Conservation (phyloP, 495 filamentous ascomycete species). For the Aspergillus kassunensis region DNA sequence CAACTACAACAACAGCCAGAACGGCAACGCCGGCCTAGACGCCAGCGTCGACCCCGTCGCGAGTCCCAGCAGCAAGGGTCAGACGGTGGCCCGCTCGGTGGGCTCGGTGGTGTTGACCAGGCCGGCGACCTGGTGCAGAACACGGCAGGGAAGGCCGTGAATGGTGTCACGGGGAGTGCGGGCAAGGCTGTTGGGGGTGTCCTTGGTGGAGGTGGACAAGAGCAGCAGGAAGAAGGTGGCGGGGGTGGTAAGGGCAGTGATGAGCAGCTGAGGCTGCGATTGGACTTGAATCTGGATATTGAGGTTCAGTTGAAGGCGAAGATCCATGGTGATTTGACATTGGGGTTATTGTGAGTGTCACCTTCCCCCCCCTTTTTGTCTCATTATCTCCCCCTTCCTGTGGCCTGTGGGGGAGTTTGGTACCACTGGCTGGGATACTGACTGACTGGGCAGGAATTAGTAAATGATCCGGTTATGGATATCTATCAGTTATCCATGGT, state of each 20-base stretch:
- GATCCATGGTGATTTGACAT: slow-evolving; percentile 83
- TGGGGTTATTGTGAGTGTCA: slow-evolving; percentile 75
- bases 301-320: slow-evolving; percentile 85
- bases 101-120: slow-evolving; percentile 56
- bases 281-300: slow-evolving; percentile 85
- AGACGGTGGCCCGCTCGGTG: slow-evolving; percentile 45
- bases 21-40: slow-evolving; percentile 18
- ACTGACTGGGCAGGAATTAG: slow-evolving; percentile 10
- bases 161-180: slow-evolving; percentile 51
- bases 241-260: slow-evolving; percentile 48
- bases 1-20: slow-evolving; percentile 18
- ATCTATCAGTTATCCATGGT: no score
- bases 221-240: slow-evolving; percentile 31
- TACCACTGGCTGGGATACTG: neutral
- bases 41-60: slow-evolving; percentile 16
- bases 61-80: slow-evolving; percentile 21
- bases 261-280: slow-evolving; percentile 69
- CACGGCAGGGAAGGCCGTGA: slow-evolving; percentile 59
- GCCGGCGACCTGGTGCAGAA: slow-evolving; percentile 56
- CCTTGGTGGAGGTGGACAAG: slow-evolving; percentile 29
- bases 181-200: slow-evolving; percentile 56
- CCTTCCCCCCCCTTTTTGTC: neutral
- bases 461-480: slow-evolving; percentile 1
- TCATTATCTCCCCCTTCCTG: no score
- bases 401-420: neutral